These are phyloP conservation scores for Apostasia ramifera DNA, from an alignment of 106 monocot genomes.

Conservation along the genomic window DNA sequence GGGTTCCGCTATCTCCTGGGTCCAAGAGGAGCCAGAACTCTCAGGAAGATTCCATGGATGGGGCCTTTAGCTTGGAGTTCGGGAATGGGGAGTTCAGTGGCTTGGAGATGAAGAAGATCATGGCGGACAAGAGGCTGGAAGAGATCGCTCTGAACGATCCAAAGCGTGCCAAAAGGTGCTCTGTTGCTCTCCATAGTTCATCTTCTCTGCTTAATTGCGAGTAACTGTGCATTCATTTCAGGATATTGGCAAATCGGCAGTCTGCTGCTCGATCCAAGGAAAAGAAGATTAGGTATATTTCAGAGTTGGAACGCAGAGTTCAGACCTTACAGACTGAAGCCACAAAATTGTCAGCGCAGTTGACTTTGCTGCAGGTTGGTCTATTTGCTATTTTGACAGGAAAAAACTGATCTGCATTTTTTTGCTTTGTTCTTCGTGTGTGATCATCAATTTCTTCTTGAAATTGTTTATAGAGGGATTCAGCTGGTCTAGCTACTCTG, in stretches of 20 bases:
- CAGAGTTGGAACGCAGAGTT: conserved; percentile 73
- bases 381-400: background rate
- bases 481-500: conserved; percentile 52
- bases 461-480: conserved; percentile 43
- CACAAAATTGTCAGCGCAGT: conserved; percentile 65
- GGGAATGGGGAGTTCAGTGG: conserved; percentile 49
- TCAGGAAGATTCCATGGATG: conserved; percentile 18
- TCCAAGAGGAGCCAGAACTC: conserved; percentile 26
- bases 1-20: conserved; percentile 16
- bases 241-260: conserved; percentile 73
- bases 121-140: conserved; percentile 51
- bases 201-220: background rate
- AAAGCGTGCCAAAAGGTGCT: conserved; percentile 47
- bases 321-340: conserved; percentile 78
- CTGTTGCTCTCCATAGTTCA: background rate
- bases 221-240: conserved; percentile 7
- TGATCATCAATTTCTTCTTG: background rate
- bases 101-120: conserved; percentile 53
- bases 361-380: conserved; percentile 68
- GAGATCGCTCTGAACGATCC: conserved; percentile 48
- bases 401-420: too few species aligned
- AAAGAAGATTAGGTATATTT: conserved; percentile 62
- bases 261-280: conserved; percentile 89
- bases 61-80: conserved; percentile 40
- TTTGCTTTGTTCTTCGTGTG: too few species aligned